These are phyloP conservation scores for Gyrodon lividus DNA, from an alignment of 768 basidiomycete species.

Conservation along the genomic window DNA sequence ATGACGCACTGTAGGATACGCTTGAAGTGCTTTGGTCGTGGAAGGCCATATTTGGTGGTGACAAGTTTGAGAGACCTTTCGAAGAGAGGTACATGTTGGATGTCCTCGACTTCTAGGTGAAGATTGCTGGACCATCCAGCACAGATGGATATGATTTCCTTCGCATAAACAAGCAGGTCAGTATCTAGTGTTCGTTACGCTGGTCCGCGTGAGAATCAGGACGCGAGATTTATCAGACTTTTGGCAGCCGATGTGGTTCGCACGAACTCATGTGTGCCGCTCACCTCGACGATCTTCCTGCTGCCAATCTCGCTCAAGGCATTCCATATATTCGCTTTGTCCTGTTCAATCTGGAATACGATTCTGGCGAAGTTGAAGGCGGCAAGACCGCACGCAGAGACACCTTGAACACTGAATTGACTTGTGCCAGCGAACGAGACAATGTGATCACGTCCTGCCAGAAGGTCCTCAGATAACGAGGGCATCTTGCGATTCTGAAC, in stretches of 20 bases:
- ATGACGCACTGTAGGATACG: constrained; percentile 24
- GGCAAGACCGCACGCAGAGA: constrained; percentile 65
- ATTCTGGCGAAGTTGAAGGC: constrained; percentile 62
- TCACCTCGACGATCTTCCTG: constrained; percentile 26
- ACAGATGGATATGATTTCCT: constrained; percentile 62
- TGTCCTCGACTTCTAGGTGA: constrained; percentile 59
- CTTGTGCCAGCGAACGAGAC: constrained; percentile 52
- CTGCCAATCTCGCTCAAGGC: constrained; percentile 22
- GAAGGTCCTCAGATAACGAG: constrained; percentile 10
- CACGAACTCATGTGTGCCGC: constrained; percentile 1
- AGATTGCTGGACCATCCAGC: constrained; percentile 49
- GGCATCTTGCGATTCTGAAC: too few relatives aligned
- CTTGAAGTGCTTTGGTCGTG: constrained; percentile 39
- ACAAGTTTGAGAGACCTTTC: constrained; percentile 36
- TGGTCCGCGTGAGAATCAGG: too few relatives aligned
- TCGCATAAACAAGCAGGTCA: neutral
- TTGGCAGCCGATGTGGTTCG: too few relatives aligned
- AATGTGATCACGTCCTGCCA: constrained; percentile 35
- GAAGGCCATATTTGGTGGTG: constrained; percentile 37
- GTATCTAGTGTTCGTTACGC: too few relatives aligned
- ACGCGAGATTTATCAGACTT: too few relatives aligned
- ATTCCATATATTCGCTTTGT: constrained; percentile 5
- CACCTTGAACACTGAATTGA: constrained; percentile 48
- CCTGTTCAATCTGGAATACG: constrained; percentile 35
- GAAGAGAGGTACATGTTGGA: constrained; percentile 50